A percentile compares a stretch with the other conserved stretches of the same genome.
These are phyloP conservation scores for Cenococcum geophilum DNA, from an alignment of 495 filamentous ascomycete genomes.

Conservation along the genomic window DNA sequence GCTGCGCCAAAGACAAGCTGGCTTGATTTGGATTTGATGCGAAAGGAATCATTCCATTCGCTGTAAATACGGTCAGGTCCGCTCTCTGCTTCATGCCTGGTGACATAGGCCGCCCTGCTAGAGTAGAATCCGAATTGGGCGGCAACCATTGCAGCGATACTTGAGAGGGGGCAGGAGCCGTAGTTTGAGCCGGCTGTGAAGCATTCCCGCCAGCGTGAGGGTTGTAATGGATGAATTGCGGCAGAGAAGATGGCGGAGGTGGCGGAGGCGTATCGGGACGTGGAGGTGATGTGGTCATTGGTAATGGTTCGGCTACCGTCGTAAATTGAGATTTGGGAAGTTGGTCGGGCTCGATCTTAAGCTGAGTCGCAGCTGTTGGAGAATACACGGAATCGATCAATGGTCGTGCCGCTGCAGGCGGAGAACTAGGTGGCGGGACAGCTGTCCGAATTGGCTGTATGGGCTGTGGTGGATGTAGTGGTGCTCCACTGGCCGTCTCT, in stretches of 20 bases:
- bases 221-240: constrained; percentile 17
- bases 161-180: constrained; percentile 3
- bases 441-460: constrained; percentile 6
- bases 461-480: constrained; percentile 24
- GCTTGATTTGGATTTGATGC: constrained; percentile 16
- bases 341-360: constrained; percentile 22
- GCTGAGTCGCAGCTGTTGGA: constrained; percentile 18
- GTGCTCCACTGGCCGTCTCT: constrained; percentile 3
- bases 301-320: constrained; percentile 9
- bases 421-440: background rate
- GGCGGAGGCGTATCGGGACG: constrained; percentile 29
- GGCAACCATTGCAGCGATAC: constrained; percentile 21
- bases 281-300: constrained; percentile 18
- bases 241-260: constrained; percentile 20
- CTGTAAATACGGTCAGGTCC: constrained; percentile 21
- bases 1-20: background rate
- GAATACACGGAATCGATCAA: constrained; percentile 9
- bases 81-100: constrained; percentile 15
- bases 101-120: constrained; percentile 12
- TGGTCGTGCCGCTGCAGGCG: background rate
- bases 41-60: constrained; percentile 28
- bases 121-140: constrained; percentile 13
- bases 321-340: constrained; percentile 24
- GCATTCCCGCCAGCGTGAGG: background rate
- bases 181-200: background rate